phyloP scores from a whole-genome alignment of 306 rosid genomes.

The Medicago ruthenica region DNA sequence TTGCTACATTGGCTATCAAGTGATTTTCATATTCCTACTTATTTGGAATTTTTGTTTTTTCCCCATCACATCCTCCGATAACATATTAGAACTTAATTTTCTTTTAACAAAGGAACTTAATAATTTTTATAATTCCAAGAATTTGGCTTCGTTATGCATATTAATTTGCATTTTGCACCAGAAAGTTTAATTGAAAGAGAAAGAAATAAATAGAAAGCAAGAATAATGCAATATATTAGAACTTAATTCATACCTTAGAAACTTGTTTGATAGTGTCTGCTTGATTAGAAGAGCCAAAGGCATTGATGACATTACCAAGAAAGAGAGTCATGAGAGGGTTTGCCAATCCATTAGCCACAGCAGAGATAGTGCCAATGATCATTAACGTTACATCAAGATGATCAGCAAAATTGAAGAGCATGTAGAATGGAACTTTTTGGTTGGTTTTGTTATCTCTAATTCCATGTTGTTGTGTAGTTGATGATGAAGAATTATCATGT shows the following conservation, averaged over 20 bases:
- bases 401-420: conserved; percentile 78
- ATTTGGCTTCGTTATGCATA: background rate
- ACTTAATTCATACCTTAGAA: conserved; percentile 53
- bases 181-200: background rate
- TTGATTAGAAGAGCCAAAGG: conserved; percentile 58
- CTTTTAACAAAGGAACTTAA: background rate
- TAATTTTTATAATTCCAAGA: background rate
- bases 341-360: conserved; percentile 61
- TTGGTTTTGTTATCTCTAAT: background rate
- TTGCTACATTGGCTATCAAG: too few species aligned
- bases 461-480: conserved; percentile 12
- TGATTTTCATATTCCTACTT: too few species aligned
- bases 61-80: too few species aligned
- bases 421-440: conserved; percentile 61
- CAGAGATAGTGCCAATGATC: conserved; percentile 60
- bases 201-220: background rate
- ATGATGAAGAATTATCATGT: background rate
- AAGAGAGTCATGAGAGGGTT: conserved; percentile 78
- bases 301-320: conserved; percentile 62
- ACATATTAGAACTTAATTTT: too few species aligned
- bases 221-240: background rate
- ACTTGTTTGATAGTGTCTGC: conserved; percentile 45
- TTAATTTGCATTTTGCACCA: conserved; percentile 1
- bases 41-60: too few species aligned
- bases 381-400: conserved; percentile 57